A percentile compares a stretch with the other conserved stretches of the same genome.
phyloP scores from a whole-genome alignment of 768 basidiomycete genomes.

The Naganishia antarctica region DNA sequence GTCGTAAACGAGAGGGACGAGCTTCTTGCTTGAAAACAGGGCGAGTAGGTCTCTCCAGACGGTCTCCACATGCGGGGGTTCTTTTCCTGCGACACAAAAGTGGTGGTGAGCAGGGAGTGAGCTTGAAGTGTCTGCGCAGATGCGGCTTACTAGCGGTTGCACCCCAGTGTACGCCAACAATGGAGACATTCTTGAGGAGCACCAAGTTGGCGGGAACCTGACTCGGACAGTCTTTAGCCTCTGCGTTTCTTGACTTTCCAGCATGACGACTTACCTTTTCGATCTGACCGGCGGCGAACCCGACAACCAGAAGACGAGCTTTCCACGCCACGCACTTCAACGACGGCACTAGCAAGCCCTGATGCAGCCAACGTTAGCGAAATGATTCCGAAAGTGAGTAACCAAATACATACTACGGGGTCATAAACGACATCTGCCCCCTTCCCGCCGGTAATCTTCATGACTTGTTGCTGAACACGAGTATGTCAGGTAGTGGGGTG shows the following conservation, averaged over 20 bases:
- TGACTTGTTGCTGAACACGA: slow-evolving; percentile 63
- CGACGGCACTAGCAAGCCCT: slow-evolving; percentile 57
- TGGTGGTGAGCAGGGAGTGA: not conserved
- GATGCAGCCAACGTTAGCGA: slow-evolving; percentile 12
- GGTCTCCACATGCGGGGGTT: slow-evolving; percentile 59
- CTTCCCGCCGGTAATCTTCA: slow-evolving; percentile 72
- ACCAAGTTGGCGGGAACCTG: slow-evolving; percentile 66
- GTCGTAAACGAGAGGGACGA: slow-evolving; percentile 67
- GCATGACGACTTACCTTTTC: slow-evolving; percentile 57
- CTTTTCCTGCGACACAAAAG: slow-evolving; percentile 52
- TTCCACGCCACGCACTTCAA: slow-evolving; percentile 94
- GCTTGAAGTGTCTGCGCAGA: not conserved
- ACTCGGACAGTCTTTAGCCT: slow-evolving; percentile 49
- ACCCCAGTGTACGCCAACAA: slow-evolving; percentile 85
- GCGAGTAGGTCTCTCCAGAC: slow-evolving; percentile 71
- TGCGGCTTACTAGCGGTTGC: slow-evolving; percentile 61
- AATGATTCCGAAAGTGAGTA: not conserved
- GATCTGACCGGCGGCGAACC: slow-evolving; percentile 78
- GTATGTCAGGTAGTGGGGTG: not conserved
- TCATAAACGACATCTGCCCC: slow-evolving; percentile 60
- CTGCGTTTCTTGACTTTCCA: not conserved
- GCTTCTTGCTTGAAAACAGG: slow-evolving; percentile 63
- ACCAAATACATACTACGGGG: slow-evolving; percentile 42
- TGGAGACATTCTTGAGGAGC: slow-evolving; percentile 75
- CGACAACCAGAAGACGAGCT: slow-evolving; percentile 85